phyloP scores from a whole-genome alignment of 2,329 filamentous ascomycete genomes.

The Cryphonectria carpinicola region DNA sequence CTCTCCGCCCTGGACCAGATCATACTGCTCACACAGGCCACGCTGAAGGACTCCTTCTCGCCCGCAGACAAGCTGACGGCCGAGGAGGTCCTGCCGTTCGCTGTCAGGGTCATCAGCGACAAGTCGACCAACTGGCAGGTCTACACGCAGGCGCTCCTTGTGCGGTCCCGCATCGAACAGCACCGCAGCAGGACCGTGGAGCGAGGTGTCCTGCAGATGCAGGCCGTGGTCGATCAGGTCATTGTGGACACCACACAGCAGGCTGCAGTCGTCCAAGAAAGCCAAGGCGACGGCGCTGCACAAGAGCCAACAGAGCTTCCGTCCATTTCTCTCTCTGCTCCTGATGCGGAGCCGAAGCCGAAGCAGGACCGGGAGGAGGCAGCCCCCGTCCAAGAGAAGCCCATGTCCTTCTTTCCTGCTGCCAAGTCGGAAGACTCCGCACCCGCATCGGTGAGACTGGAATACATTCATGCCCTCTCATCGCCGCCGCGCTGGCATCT shows the following conservation, averaged over 20 bases:
- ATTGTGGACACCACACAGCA: constrained; percentile 74
- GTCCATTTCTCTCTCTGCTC: constrained; percentile 18
- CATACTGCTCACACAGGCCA: constrained; percentile 84
- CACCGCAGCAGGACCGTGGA: constrained; percentile 88
- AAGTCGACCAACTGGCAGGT: constrained; percentile 97
- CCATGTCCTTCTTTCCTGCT: constrained; percentile 80
- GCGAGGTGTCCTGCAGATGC: constrained; percentile 86
- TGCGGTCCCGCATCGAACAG: constrained; percentile 87
- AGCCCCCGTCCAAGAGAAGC: constrained; percentile 44
- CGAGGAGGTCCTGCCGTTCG: constrained; percentile 93
- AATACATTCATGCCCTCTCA: constrained; percentile 81
- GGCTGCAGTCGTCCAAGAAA: constrained; percentile 26
- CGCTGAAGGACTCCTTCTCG: constrained; percentile 84
- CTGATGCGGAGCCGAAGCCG: constrained; percentile 34
- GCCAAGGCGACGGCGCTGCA: constrained; percentile 34
- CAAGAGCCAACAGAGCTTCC: constrained; percentile 33
- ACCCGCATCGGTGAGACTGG: constrained; percentile 73
- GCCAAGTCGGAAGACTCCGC: constrained; percentile 78
- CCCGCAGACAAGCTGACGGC: constrained; percentile 83
- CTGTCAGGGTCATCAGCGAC: constrained; percentile 82
- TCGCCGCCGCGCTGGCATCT: constrained; percentile 92
- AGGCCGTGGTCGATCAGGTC: constrained; percentile 94
- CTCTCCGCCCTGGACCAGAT: constrained; percentile 85
- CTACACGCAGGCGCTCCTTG: constrained; percentile 90
- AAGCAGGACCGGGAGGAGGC: constrained; percentile 21